phyloP scores from a whole-genome alignment of 1,284 basidiomycete species.

The Ganoderma lingzhi region DNA sequence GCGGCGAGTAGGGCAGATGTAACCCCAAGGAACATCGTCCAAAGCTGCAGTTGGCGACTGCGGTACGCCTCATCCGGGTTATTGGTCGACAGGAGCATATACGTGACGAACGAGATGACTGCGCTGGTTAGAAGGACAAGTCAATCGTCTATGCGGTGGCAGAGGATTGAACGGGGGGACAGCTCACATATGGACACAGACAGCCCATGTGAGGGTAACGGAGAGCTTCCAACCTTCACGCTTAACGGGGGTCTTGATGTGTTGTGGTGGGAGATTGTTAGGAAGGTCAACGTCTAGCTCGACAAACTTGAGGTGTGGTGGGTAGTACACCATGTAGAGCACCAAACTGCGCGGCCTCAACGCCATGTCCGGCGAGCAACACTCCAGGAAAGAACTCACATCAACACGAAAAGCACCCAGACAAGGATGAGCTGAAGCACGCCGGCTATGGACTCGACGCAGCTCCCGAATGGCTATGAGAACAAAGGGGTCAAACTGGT shows the following conservation, averaged over 20 bases:
- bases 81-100: constrained; percentile 60
- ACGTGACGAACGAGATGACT: constrained; percentile 60
- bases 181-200: constrained; percentile 75
- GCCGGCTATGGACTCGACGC: constrained; percentile 86
- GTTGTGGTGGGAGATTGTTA: constrained; percentile 50
- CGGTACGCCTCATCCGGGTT: constrained; percentile 48
- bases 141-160: constrained; percentile 22
- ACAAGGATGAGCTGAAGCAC: constrained; percentile 86
- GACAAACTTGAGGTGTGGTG: constrained; percentile 79
- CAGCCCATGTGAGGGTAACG: constrained; percentile 76
- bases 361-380: too few relatives aligned
- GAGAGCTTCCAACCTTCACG: constrained; percentile 82
- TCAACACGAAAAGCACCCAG: constrained; percentile 87
- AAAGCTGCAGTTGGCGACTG: constrained; percentile 57
- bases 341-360: constrained; percentile 65
- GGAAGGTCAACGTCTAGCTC: constrained; percentile 54
- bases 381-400: constrained; percentile 61
- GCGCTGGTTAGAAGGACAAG: constrained; percentile 47
- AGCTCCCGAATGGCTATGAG: constrained; percentile 67
- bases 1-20: constrained; percentile 81
- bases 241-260: constrained; percentile 57
- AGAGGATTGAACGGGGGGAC: neutral
- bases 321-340: constrained; percentile 94
- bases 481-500: constrained; percentile 39
- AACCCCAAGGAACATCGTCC: constrained; percentile 92